Evolutionary conservation across 2,329 filamentous ascomycete species (phyloP).

Genomic region (Penicillium sumatraense): DNA sequence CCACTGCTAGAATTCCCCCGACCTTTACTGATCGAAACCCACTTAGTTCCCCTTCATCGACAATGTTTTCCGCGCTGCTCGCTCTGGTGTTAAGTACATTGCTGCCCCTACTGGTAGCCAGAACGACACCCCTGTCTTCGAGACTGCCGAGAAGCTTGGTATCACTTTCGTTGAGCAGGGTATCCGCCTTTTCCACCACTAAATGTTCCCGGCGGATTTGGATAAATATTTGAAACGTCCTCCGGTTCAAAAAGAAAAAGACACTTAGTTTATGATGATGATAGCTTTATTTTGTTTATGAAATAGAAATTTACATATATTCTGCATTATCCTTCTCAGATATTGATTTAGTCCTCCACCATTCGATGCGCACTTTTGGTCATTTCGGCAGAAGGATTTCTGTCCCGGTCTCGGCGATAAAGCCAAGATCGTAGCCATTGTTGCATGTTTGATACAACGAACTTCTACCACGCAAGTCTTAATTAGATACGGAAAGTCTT

Average conservation of each 20-base stretch:
- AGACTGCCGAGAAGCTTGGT: slow-evolving; percentile 86
- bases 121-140: slow-evolving; percentile 59
- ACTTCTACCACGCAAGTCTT: not conserved
- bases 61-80: slow-evolving; percentile 89
- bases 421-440: not conserved
- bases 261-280: slow-evolving; percentile 31
- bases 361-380: not conserved
- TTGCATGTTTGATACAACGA: not conserved
- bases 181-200: slow-evolving; percentile 93
- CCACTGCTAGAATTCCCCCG: not conserved
- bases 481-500: not conserved
- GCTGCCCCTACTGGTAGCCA: slow-evolving; percentile 83
- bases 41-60: slow-evolving; percentile 92
- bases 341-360: not conserved
- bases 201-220: slow-evolving; percentile 35
- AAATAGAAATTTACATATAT: slow-evolving; percentile 25
- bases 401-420: not conserved
- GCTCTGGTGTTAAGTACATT: slow-evolving; percentile 93
- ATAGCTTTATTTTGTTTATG: slow-evolving; percentile 29
- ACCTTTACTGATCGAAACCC: not conserved
- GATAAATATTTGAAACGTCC: not conserved
- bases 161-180: slow-evolving; percentile 97
- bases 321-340: not conserved
- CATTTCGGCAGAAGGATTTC: not conserved
- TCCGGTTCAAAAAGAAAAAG: slow-evolving; percentile 21